phyloP scores from a whole-genome alignment of 2,329 filamentous ascomycete species.

The Diaporthe sp. region DNA sequence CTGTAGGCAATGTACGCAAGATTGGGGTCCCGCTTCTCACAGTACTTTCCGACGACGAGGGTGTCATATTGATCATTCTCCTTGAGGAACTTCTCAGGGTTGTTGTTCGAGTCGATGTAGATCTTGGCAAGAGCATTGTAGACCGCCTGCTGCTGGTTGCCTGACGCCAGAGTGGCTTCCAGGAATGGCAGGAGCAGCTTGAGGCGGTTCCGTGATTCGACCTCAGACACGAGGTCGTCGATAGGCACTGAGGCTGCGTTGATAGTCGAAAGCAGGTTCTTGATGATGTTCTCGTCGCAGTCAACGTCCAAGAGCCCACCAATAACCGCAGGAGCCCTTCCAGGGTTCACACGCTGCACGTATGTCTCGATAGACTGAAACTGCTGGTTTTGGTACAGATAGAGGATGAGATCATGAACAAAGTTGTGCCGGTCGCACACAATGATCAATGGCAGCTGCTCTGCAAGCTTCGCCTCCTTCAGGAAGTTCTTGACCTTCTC shows the following conservation, averaged over 20 bases:
- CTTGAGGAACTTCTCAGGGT: constrained; percentile 96
- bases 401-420: constrained; percentile 95
- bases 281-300: constrained; percentile 97
- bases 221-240: constrained; percentile 92
- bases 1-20: constrained; percentile 94
- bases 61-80: constrained; percentile 98
- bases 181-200: constrained; percentile 97
- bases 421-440: constrained; percentile 99
- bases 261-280: constrained; percentile 87
- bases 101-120: constrained; percentile 98
- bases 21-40: constrained; percentile 97
- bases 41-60: constrained; percentile 94
- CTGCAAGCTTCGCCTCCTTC: constrained; percentile 92
- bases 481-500: constrained; percentile 99
- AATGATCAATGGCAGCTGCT: constrained; percentile 96
- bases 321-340: constrained; percentile 90
- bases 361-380: constrained; percentile 99
- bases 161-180: constrained; percentile 87
- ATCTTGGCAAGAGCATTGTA: constrained; percentile 99
- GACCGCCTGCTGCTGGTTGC: constrained; percentile 96
- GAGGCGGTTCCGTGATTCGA: constrained; percentile 94
- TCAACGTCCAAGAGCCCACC: constrained; percentile 96
- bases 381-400: constrained; percentile 98
- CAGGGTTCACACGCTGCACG: constrained; percentile 95
- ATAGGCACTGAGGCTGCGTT: constrained; percentile 89